phyloP scores from a whole-genome alignment of 768 basidiomycete genomes.

The Serendipita sp. region DNA sequence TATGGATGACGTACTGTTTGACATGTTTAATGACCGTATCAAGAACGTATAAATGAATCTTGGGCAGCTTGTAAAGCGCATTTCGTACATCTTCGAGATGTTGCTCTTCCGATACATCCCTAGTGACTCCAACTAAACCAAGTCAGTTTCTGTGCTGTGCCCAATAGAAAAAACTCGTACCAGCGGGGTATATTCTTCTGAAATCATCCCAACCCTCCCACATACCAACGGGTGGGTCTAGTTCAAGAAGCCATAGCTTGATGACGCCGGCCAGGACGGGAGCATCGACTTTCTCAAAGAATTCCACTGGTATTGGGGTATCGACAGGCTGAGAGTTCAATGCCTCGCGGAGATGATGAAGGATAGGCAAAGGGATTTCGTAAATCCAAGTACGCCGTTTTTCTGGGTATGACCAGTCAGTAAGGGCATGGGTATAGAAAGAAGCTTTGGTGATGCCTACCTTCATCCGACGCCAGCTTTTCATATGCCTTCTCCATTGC shows the following conservation, averaged over 20 bases:
- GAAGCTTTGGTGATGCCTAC: slow-evolving; percentile 24
- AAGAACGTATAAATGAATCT: slow-evolving; percentile 65
- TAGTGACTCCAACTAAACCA: slow-evolving; percentile 21
- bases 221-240: slow-evolving; percentile 68
- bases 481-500: slow-evolving; percentile 49
- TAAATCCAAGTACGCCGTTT: slow-evolving; percentile 89
- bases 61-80: slow-evolving; percentile 54
- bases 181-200: slow-evolving; percentile 66
- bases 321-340: slow-evolving; percentile 57
- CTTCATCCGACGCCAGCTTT: slow-evolving; percentile 42
- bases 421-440: neutral
- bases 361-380: slow-evolving; percentile 60
- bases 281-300: slow-evolving; percentile 60
- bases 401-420: slow-evolving; percentile 29
- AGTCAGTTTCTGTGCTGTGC: neutral
- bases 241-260: slow-evolving; percentile 84
- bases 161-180: slow-evolving; percentile 17
- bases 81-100: slow-evolving; percentile 43
- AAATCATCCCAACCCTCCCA: slow-evolving; percentile 91
- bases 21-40: slow-evolving; percentile 66
- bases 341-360: slow-evolving; percentile 73
- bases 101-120: slow-evolving; percentile 37
- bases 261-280: slow-evolving; percentile 73
- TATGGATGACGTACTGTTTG: slow-evolving; percentile 32
- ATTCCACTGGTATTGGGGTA: slow-evolving; percentile 27